These are phyloP conservation scores for Ordospora pajunii DNA, from an alignment of 371 early-diverging fungal species.

Conservation along the genomic window DNA sequence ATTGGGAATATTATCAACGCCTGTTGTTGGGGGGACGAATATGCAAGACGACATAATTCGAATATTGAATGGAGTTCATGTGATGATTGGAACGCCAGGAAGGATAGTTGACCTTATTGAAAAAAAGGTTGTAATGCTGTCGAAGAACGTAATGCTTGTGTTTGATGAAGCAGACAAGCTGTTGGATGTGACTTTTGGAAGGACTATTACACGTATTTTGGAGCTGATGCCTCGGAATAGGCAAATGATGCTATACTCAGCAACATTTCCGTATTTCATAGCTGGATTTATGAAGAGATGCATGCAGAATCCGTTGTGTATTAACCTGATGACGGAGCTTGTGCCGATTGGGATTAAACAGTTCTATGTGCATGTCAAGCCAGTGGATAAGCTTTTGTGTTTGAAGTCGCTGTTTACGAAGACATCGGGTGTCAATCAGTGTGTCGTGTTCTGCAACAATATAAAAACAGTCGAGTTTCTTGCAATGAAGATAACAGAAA, in stretches of 20 bases:
- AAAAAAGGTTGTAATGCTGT: slow-evolving; percentile 30
- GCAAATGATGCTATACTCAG: slow-evolving; percentile 87
- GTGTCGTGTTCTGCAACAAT: slow-evolving; percentile 94
- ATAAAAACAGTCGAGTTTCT: slow-evolving; percentile 88
- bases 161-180: slow-evolving; percentile 98
- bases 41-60: slow-evolving; percentile 92
- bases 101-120: slow-evolving; percentile 71
- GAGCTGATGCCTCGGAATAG: slow-evolving; percentile 69
- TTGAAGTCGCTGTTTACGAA: slow-evolving; percentile 81
- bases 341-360: slow-evolving; percentile 89
- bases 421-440: slow-evolving; percentile 91
- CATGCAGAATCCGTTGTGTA: slow-evolving; percentile 81
- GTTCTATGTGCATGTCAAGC: slow-evolving; percentile 92
- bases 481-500: slow-evolving; percentile 85
- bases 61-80: slow-evolving; percentile 71
- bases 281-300: slow-evolving; percentile 83
- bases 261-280: slow-evolving; percentile 91
- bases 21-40: slow-evolving; percentile 89
- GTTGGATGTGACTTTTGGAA: slow-evolving; percentile 81
- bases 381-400: slow-evolving; percentile 88
- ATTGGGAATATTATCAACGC: slow-evolving; percentile 83
- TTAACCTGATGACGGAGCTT: slow-evolving; percentile 92
- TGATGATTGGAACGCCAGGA: slow-evolving; percentile 90
- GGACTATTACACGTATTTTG: slow-evolving; percentile 81
- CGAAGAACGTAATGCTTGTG: slow-evolving; percentile 66